Evolutionary conservation across 169 alveolate species (phyloP), one percentile per base, ranked within the genome.

Genomic region (Plasmodium chabaudi): DNA sequence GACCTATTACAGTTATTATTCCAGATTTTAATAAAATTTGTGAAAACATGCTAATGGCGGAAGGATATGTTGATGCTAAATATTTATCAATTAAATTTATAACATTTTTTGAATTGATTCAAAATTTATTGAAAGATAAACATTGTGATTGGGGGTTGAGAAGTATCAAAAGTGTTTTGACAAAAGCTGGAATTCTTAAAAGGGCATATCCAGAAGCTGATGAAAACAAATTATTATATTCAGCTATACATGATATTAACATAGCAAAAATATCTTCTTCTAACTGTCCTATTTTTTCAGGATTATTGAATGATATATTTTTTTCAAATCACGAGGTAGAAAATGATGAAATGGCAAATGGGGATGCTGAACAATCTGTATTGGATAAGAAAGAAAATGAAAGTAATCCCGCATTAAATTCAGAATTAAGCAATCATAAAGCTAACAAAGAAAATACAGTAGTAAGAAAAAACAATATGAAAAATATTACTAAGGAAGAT

Each of bases 91-190:
- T 96, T 70, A 98, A 98, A 92, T 98, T 98, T 94, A 96, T 97
- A 17, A 95, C 97, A 46, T 96, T 98, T 87, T 98, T 97, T 79
- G 95, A 97, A 53, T 89, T 98, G 87, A 95, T 98, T 87, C 95
- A 94, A 89, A 98, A 96, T 91, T 91, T 98, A 77, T 95, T 98
- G 70, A 97, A 97, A 88, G 96, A 97, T 72, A 92, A 94, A 88
- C 99, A 98, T 89, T 98, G 97, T 87, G 99, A 98, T 96, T 98
- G 99, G 99, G 99, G 99, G 46, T 96, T 98, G 74, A 96, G 99
- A 69, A 99, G 99, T 82, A 97, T 97, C 91, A 98, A 98, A 93
- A 96, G 98, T 15, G 99, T 98, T 89, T 88, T 98, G 77, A 98
- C 97, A 63, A 98, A 97, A 56, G 99, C 99, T 12, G 99, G 99